Conservation (phyloP, 257 asterid genomes). For the Solanum medicagineum region DNA sequence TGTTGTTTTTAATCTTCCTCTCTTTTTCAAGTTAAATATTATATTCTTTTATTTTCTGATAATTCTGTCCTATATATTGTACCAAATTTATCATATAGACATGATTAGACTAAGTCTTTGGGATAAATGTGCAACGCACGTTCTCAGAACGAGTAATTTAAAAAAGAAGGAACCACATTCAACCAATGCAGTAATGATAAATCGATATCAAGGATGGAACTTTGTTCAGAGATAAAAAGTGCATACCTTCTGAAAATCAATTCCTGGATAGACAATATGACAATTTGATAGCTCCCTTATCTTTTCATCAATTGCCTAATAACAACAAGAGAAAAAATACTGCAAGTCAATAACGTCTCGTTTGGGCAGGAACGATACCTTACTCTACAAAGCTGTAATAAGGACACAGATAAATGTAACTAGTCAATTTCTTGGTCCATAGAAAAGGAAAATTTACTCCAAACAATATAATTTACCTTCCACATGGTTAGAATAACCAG, state of each 20-base stretch:
- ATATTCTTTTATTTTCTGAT: too few species aligned
- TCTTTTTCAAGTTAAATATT: too few species aligned
- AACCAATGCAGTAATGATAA: not conserved
- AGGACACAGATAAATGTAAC: not conserved
- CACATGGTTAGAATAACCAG: not conserved
- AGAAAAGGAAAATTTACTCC: not conserved
- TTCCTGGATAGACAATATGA: conserved; percentile 84
- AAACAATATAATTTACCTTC: not conserved
- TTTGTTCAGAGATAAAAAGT: conserved; percentile 3
- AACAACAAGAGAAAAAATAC: not conserved
- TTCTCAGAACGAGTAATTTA: too few species aligned
- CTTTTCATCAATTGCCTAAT: conserved; percentile 95
- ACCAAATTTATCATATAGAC: too few species aligned
- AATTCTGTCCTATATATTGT: too few species aligned
- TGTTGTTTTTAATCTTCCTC: too few species aligned
- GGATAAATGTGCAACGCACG: too few species aligned
- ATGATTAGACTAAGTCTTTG: too few species aligned
- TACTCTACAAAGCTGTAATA: not conserved
- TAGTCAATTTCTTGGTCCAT: not conserved
- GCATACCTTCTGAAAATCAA: conserved; percentile 92
- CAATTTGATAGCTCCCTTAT: conserved; percentile 93
- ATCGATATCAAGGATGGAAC: not conserved
- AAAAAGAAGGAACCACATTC: not conserved
- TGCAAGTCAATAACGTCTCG: not conserved
- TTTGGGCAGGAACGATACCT: not conserved